Base-by-base conservation (phyloP, 306 rosid genomes). In the Acacia acuminata region DNA sequence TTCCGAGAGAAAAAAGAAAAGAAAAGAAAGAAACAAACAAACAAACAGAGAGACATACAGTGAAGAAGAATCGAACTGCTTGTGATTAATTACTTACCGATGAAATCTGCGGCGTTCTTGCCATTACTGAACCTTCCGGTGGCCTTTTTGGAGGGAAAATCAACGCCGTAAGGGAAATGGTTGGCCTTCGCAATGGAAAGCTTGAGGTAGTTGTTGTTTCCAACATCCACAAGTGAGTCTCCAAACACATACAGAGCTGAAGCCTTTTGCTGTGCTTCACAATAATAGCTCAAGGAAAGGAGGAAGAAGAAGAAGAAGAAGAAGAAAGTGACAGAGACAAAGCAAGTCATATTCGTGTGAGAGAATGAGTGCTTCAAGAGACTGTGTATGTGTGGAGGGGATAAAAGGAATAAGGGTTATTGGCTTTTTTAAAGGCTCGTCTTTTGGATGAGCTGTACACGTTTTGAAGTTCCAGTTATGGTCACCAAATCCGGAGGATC, bases 121-220 rank as follows among this genome's bases (percentile, higher is more conserved):
- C 97, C 98, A 32, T 94, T 94, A 73, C 87, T 78, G 80, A 93
- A 94, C 81, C 97, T 89, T 1, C 97, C 98, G 11, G 92, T 91
- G 19, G 95, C 87, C 60, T 50, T 86, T 9, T 75, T 87, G 77
- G 82, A 76, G 3, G 97, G 91, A 68, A 90, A 94, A 78, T 94
- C 97, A 20, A 93, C 5, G 10, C 98, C 97, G 16, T 91, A 87
- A 79, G 87, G 91, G 55, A 85, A 92, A 27, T 89, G 90, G 75
- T 94, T 87, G 40, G 97, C 98, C 84, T 88, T 89, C 60, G 75
- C 86, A 14, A 88, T 68, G 25, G 97, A 92, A 60, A 89, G 74
- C 38, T 65, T 40, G 9, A 94, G 82, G 87, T 85, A 77, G 73
- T 94, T 89, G 82, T 94, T 94, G 91, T 94, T 94, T 8, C 98